Evolutionary conservation across 441 rosid species (phyloP).

Genomic region (Gossypium schwendimanii): DNA sequence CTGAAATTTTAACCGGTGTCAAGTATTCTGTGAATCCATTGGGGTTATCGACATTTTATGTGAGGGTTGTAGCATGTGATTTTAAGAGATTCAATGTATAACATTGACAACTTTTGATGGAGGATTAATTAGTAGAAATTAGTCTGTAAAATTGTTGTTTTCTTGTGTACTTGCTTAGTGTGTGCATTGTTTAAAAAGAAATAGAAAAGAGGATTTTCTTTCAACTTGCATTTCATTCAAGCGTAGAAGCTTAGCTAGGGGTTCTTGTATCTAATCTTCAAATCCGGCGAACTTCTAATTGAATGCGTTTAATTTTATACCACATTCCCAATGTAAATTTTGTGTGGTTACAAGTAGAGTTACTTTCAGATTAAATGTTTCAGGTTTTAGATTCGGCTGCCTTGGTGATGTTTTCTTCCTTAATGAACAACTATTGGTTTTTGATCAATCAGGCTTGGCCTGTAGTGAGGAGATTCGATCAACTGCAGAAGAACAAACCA

Average conservation of each 20-base stretch:
- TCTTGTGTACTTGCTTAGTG: neutral
- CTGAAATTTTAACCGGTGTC: too few species aligned
- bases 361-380: neutral
- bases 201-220: neutral
- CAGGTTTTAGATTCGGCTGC: neutral
- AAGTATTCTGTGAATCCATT: neutral
- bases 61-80: neutral
- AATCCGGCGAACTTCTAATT: neutral
- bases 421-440: neutral
- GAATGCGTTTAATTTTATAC: neutral
- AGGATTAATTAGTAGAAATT: neutral
- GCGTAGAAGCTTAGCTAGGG: neutral
- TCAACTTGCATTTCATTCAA: neutral
- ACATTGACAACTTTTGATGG: neutral
- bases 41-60: neutral
- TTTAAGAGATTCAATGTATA: neutral
- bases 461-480: conserved; percentile 76
- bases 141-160: neutral
- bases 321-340: neutral
- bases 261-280: neutral
- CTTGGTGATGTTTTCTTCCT: neutral
- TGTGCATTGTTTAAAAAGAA: neutral
- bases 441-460: conserved; percentile 65
- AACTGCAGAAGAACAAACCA: conserved; percentile 89
- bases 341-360: neutral